These are phyloP conservation scores for Rutidosis leptorrhynchoides DNA, from an alignment of 129 eudicot species.

Conservation along the genomic window DNA sequence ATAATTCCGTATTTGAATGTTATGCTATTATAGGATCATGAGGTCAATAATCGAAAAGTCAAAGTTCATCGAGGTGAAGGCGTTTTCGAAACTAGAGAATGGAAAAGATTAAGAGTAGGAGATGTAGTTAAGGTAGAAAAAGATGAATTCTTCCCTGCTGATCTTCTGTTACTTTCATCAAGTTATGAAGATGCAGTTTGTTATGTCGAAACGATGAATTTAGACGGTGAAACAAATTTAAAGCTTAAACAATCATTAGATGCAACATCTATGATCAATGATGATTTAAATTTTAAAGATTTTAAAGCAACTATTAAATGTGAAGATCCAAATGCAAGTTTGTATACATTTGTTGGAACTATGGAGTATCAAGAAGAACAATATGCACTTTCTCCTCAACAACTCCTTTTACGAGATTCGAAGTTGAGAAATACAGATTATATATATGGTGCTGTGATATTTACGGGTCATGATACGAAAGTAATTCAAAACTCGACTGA, in stretches of 20 bases:
- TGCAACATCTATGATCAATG: constrained; percentile 53
- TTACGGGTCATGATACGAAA: constrained; percentile 92
- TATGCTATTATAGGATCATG: constrained; percentile 55
- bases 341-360: constrained; percentile 77
- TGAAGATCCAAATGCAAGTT: constrained; percentile 88
- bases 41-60: constrained; percentile 80
- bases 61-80: constrained; percentile 64
- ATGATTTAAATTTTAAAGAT: constrained; percentile 45
- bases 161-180: constrained; percentile 75
- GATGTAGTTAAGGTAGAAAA: constrained; percentile 77
- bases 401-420: constrained; percentile 74
- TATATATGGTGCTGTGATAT: constrained; percentile 74
- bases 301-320: constrained; percentile 69
- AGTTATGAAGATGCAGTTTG: constrained; percentile 86
- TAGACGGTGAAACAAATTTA: constrained; percentile 92
- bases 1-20: constrained; percentile 23
- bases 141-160: constrained; percentile 94
- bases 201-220: constrained; percentile 94
- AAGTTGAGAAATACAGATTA: constrained; percentile 86
- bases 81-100: constrained; percentile 50
- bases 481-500: constrained; percentile 86
- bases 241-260: constrained; percentile 86
- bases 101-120: constrained; percentile 79
- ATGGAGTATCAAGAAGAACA: constrained; percentile 65
- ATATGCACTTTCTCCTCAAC: constrained; percentile 74